Conservation (phyloP, 2,329 filamentous ascomycete species). For the Venturia asperata region DNA sequence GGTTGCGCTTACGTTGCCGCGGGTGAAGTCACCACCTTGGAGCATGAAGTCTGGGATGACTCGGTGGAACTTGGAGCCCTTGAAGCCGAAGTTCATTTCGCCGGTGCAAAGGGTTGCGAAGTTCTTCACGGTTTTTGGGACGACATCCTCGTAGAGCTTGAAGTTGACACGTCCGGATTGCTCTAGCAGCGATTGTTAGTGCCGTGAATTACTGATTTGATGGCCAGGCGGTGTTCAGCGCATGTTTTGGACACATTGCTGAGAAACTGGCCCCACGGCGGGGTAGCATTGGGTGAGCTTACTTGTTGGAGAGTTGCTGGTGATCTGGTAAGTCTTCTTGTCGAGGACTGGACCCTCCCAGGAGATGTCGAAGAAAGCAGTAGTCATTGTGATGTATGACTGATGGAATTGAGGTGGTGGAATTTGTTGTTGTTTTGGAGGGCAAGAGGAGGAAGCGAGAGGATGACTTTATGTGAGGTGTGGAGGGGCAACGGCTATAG, state of each 20-base stretch:
- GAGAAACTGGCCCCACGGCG: constrained; percentile 63
- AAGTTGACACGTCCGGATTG: constrained; percentile 84
- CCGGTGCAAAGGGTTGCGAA: constrained; percentile 82
- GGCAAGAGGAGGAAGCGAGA: neutral
- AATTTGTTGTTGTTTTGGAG: neutral
- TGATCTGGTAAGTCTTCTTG: neutral
- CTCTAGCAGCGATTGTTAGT: constrained; percentile 73
- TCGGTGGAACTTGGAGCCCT: constrained; percentile 87
- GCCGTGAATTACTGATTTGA: constrained; percentile 85
- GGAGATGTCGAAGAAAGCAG: constrained; percentile 16
- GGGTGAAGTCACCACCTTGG: constrained; percentile 91
- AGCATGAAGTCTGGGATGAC: constrained; percentile 97
- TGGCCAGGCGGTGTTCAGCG: constrained; percentile 74
- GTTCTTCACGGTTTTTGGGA: constrained; percentile 88
- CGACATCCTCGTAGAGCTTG: constrained; percentile 78
- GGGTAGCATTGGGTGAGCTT: constrained; percentile 7
- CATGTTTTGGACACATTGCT: constrained; percentile 80
- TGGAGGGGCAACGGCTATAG: constrained; percentile 6
- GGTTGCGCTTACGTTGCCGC: constrained; percentile 69
- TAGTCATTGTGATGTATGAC: constrained; percentile 3
- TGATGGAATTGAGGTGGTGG: neutral
- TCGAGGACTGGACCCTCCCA: constrained; percentile 18
- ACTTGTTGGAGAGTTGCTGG: neutral
- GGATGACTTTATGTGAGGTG: neutral
- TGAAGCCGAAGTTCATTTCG: constrained; percentile 88